Evolutionary conservation across 225 moss, liverwort and hornwort genomes (phyloP).

Genomic region (Pseudoscleropodium purum): DNA sequence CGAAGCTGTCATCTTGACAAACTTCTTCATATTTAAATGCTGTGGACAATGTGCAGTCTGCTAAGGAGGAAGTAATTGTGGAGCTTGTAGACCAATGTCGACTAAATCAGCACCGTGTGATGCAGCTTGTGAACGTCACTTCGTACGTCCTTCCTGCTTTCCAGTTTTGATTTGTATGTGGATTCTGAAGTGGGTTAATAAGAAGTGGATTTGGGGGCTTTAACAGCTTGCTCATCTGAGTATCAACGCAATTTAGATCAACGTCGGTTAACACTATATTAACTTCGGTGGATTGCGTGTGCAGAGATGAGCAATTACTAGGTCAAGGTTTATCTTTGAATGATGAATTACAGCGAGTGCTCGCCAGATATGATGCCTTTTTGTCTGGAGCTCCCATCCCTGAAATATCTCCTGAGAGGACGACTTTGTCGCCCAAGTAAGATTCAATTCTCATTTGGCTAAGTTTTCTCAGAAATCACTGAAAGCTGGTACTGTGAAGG

Average conservation of each 20-base stretch:
- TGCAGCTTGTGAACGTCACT: constrained; percentile 73
- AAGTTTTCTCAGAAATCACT: neutral
- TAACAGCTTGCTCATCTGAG: neutral
- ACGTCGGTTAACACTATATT: neutral
- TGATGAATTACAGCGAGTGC: constrained; percentile 82
- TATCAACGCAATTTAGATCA: neutral
- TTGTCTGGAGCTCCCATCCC: constrained; percentile 69
- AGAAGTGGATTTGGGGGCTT: neutral
- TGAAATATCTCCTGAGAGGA: constrained; percentile 25
- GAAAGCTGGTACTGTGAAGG: neutral
- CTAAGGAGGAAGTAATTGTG: constrained; percentile 76
- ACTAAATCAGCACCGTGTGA: constrained; percentile 58
- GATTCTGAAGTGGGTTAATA: neutral
- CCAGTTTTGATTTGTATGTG: neutral
- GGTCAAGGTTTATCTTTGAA: constrained; percentile 76
- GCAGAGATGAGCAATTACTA: constrained; percentile 84
- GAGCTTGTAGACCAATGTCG: constrained; percentile 81
- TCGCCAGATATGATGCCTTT: constrained; percentile 85
- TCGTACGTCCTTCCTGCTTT: constrained; percentile 36
- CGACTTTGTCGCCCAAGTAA: constrained; percentile 47
- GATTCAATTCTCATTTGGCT: neutral
- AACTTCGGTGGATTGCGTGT: neutral
- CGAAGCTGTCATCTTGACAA: neutral
- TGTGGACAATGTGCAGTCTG: constrained; percentile 34
- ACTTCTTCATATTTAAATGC: neutral